These are phyloP conservation scores for Pterocarpus macrocarpus DNA, from an alignment of 306 rosid genomes.

Conservation along the genomic window DNA sequence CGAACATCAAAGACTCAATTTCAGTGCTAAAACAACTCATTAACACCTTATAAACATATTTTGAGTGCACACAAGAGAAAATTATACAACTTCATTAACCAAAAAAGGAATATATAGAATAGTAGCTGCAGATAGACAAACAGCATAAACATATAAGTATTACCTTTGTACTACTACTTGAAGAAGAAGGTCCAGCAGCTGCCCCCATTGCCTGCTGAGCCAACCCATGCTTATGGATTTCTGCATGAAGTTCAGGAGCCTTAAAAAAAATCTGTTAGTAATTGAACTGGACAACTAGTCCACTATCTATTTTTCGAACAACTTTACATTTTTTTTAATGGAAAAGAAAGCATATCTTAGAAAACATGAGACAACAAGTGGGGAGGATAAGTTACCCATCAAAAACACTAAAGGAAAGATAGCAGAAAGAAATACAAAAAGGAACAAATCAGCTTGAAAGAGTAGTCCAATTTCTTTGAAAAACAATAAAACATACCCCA, in stretches of 20 bases:
- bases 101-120: background rate
- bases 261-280: conserved; percentile 3
- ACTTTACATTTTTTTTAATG: background rate
- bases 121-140: background rate
- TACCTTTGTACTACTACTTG: conserved; percentile 58
- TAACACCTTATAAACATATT: background rate
- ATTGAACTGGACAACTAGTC: background rate
- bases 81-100: background rate
- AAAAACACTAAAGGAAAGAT: background rate
- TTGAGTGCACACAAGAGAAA: background rate
- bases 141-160: background rate
- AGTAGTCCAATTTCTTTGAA: background rate
- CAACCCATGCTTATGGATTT: conserved; percentile 63
- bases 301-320: background rate
- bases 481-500: background rate
- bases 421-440: background rate
- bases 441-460: background rate
- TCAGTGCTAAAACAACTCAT: background rate
- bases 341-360: background rate
- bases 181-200: conserved; percentile 68
- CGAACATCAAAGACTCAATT: background rate
- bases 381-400: background rate
- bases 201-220: conserved; percentile 50
- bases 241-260: conserved; percentile 72
- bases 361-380: background rate